Evolutionary conservation across 1,139 yeast genomes (phyloP).

Genomic region (Taphrina communis): DNA sequence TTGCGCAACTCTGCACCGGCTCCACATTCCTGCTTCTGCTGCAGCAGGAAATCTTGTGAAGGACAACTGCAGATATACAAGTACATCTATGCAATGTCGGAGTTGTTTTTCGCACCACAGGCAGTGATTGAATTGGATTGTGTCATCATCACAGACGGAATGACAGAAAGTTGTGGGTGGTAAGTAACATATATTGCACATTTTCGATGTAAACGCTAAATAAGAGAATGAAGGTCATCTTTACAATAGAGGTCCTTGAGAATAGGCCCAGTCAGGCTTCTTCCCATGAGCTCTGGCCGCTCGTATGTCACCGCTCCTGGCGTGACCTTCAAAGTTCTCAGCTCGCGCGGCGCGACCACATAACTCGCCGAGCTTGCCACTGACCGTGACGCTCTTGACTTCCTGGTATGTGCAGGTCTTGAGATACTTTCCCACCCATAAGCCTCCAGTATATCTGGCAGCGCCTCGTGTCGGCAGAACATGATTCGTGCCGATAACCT

Average conservation of each 20-base stretch:
- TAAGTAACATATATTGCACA: no score
- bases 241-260: constrained; percentile 8
- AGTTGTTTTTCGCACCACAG: no score
- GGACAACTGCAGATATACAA: no score
- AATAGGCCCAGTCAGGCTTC: constrained; percentile 7
- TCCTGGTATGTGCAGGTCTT: constrained; percentile 10
- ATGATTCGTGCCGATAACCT: constrained; percentile 5
- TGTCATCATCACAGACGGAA: no score
- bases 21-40: no score
- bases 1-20: no score
- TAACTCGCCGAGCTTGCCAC: constrained; percentile 1
- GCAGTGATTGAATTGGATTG: no score
- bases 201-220: no score
- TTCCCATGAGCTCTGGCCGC: constrained; percentile 2
- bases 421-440: constrained; percentile 11
- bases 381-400: constrained; percentile 1
- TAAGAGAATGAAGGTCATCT: no score
- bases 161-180: no score
- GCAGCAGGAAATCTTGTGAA: no score
- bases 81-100: no score
- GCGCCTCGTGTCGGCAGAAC: constrained; percentile 6
- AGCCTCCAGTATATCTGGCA: not conserved
- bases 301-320: constrained; percentile 2
- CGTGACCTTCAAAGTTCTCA: constrained; percentile 10
- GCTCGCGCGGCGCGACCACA: constrained; percentile 5